phyloP scores from a whole-genome alignment of 345 rosid species.

The Lumnitzera racemosa region DNA sequence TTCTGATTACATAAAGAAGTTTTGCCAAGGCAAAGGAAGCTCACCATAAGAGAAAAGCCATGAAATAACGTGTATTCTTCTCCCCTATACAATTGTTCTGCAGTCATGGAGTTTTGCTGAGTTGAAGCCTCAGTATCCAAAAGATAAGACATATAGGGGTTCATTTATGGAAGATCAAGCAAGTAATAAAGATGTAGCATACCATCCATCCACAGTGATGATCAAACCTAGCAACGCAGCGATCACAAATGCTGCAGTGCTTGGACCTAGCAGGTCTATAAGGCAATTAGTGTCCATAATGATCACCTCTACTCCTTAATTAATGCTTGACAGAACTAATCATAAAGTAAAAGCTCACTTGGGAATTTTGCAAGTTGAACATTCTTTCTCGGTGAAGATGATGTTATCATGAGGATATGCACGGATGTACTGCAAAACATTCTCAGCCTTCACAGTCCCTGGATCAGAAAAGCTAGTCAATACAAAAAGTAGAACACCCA shows the following conservation, averaged over 20 bases:
- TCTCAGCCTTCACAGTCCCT: constrained; percentile 62
- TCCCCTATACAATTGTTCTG: constrained; percentile 97
- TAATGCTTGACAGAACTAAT: not conserved
- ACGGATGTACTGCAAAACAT: constrained; percentile 54
- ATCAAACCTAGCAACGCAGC: constrained; percentile 94
- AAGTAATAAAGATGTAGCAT: constrained; percentile 13
- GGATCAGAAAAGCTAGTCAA: constrained; percentile 90
- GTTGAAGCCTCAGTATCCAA: not conserved
- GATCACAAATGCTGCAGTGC: constrained; percentile 86
- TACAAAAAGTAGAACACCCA: constrained; percentile 68
- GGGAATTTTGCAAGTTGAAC: constrained; percentile 72
- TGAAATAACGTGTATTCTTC: constrained; percentile 72
- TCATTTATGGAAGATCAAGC: too few relatives aligned
- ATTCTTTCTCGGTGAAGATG: constrained; percentile 65
- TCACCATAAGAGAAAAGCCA: constrained; percentile 96
- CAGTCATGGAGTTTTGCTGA: constrained; percentile 15
- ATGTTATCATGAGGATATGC: constrained; percentile 83
- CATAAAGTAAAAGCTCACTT: constrained; percentile 44
- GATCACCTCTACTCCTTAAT: constrained; percentile 1
- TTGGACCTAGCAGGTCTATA: constrained; percentile 94
- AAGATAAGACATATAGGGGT: not conserved
- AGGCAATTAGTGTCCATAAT: constrained; percentile 8
- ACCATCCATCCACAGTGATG: constrained; percentile 99
- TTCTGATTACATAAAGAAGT: not conserved
- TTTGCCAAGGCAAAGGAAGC: constrained; percentile 8